phyloP scores from a whole-genome alignment of 2,329 filamentous ascomycete genomes.

The Phyllosticta citribraziliensis region DNA sequence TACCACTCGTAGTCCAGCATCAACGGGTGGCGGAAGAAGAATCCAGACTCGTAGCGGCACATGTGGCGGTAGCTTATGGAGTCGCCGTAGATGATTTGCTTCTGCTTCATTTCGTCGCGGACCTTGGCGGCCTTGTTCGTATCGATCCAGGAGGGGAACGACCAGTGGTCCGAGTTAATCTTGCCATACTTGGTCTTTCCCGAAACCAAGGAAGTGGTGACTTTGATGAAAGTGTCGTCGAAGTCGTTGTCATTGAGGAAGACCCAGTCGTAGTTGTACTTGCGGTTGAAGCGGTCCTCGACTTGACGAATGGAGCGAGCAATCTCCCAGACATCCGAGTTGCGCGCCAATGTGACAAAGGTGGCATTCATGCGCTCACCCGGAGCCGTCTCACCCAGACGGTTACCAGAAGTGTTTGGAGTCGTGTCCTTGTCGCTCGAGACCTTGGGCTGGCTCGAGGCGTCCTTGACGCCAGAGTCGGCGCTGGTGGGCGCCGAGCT shows the following conservation, averaged over 20 bases:
- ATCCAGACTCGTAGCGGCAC: slow-evolving; percentile 98
- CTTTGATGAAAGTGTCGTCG: slow-evolving; percentile 83
- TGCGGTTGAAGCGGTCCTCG: slow-evolving; percentile 94
- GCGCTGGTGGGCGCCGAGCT: slow-evolving; percentile 3
- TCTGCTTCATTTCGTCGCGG: slow-evolving; percentile 84
- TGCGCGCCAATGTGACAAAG: slow-evolving; percentile 90
- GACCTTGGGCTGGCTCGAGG: not conserved
- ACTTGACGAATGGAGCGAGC: slow-evolving; percentile 90
- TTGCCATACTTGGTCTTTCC: slow-evolving; percentile 84
- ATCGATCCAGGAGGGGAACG: slow-evolving; percentile 91
- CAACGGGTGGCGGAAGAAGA: slow-evolving; percentile 92
- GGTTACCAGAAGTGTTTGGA: slow-evolving; percentile 22
- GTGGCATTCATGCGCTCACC: slow-evolving; percentile 88
- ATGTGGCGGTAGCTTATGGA: slow-evolving; percentile 97
- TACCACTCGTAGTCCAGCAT: slow-evolving; percentile 99
- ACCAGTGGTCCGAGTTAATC: slow-evolving; percentile 92
- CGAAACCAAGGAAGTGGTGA: slow-evolving; percentile 82
- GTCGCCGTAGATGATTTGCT: slow-evolving; percentile 97
- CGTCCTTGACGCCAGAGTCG: slow-evolving; percentile 1
- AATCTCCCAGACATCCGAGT: slow-evolving; percentile 93
- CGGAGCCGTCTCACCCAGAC: slow-evolving; percentile 40
- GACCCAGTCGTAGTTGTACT: slow-evolving; percentile 98
- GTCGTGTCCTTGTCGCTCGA: slow-evolving; percentile 16
- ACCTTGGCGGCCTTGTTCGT: slow-evolving; percentile 85
- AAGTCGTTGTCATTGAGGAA: slow-evolving; percentile 97